Conservation (phyloP, 2,329 filamentous ascomycete genomes). For the Xylariaceae sp. region DNA sequence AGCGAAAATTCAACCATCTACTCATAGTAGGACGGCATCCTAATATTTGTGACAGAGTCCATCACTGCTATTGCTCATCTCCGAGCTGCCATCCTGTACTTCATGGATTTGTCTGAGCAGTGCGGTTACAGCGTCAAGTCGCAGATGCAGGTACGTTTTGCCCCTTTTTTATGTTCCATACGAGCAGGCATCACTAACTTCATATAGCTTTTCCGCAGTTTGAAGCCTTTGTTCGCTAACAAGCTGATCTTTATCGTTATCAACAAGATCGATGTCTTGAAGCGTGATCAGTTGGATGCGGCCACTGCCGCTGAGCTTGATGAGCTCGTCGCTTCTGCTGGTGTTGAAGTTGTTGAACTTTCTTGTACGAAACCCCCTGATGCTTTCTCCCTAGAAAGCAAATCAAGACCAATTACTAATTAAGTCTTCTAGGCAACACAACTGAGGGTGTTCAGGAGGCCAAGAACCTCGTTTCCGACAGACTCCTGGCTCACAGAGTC, state of each 20-base stretch:
- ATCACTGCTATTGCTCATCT: constrained; percentile 98
- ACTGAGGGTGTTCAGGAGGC: constrained; percentile 90
- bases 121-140: constrained; percentile 81
- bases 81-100: constrained; percentile 90
- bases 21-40: background rate
- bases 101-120: constrained; percentile 75
- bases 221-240: constrained; percentile 94
- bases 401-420: constrained; percentile 1
- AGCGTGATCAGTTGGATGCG: constrained; percentile 78
- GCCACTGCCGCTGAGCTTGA: constrained; percentile 75
- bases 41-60: constrained; percentile 47
- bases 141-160: constrained; percentile 61
- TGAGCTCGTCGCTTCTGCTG: constrained; percentile 73
- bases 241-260: constrained; percentile 95
- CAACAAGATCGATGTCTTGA: constrained; percentile 95
- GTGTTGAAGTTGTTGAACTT: constrained; percentile 87
- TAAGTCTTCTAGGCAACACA: constrained; percentile 53
- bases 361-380: constrained; percentile 54
- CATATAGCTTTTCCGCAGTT: constrained; percentile 75
- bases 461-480: constrained; percentile 91
- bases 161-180: background rate
- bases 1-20: background rate
- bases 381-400: background rate
- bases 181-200: constrained; percentile 5
- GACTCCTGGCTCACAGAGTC: constrained; percentile 86